These are phyloP conservation scores for Globisporangium nodosum DNA, from an alignment of 352 stramenopile species.

Conservation along the genomic window DNA sequence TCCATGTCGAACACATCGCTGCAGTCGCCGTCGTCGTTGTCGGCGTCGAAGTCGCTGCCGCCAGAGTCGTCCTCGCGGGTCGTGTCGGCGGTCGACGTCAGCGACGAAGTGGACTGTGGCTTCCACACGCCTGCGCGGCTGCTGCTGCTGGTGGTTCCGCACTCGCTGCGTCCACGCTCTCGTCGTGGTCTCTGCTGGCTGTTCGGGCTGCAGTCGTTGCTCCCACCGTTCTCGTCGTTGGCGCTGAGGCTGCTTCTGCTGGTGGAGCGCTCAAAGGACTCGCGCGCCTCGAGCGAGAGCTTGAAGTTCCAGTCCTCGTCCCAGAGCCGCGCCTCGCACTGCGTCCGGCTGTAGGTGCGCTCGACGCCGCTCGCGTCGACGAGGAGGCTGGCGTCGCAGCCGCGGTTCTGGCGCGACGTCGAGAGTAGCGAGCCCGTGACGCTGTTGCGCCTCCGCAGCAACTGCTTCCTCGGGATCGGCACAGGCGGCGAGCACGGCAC, in stretches of 20 bases:
- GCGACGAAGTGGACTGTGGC: constrained; percentile 26
- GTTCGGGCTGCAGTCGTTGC: not conserved
- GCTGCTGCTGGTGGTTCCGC: constrained; percentile 1
- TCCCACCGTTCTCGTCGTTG: constrained; percentile 9
- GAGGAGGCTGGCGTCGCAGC: not conserved
- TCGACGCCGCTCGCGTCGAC: constrained; percentile 1
- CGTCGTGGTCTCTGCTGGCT: not conserved
- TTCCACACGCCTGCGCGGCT: constrained; percentile 5
- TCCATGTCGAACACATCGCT: constrained; percentile 62
- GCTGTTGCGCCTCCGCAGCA: constrained; percentile 9
- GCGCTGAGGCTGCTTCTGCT: constrained; percentile 6
- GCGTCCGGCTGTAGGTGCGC: constrained; percentile 25
- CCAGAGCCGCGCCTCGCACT: constrained; percentile 50
- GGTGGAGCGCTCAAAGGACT: constrained; percentile 41
- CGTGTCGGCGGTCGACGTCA: constrained; percentile 28
- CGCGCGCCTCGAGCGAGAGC: constrained; percentile 55
- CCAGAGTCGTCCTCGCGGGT: constrained; percentile 25
- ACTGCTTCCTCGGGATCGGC: constrained; percentile 16
- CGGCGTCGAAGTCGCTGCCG: constrained; percentile 11
- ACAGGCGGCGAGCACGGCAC: constrained; percentile 19
- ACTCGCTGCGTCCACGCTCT: not conserved
- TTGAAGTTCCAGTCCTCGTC: constrained; percentile 75
- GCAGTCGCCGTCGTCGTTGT: constrained; percentile 12
- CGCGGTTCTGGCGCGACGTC: not conserved
- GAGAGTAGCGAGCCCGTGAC: constrained; percentile 13